Evolutionary conservation across 1,284 basidiomycete genomes (phyloP).

Genomic region (Ceratobasidium theobromae): DNA sequence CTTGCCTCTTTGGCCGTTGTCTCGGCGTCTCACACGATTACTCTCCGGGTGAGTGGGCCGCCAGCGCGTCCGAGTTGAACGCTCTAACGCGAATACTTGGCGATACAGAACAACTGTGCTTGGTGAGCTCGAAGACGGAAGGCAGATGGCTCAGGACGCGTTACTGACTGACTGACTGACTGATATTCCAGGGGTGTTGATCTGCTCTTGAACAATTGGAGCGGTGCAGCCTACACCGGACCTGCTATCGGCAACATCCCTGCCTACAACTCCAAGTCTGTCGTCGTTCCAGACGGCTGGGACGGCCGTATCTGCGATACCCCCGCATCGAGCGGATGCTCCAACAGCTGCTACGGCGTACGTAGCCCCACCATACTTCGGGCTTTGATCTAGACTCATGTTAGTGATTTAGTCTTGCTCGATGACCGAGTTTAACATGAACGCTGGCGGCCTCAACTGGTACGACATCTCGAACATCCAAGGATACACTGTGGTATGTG

Average conservation of each 20-base stretch:
- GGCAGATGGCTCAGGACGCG: too few relatives aligned
- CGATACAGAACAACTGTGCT: constrained; percentile 5
- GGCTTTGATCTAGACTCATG: background rate
- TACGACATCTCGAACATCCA: constrained; percentile 33
- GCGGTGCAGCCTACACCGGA: background rate
- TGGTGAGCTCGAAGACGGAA: too few relatives aligned
- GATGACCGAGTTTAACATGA: constrained; percentile 30
- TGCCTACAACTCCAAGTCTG: background rate
- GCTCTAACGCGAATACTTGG: background rate
- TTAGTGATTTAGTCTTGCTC: background rate
- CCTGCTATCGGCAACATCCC: background rate
- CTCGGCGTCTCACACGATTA: background rate
- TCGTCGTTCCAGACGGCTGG: constrained; percentile 3
- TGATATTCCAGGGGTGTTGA: background rate
- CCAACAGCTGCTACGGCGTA: constrained; percentile 8
- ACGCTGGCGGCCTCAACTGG: constrained; percentile 18
- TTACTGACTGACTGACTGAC: background rate
- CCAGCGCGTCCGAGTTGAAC: too few relatives aligned
- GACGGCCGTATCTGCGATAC: constrained; percentile 13
- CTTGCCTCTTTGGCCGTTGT: background rate
- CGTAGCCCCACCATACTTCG: background rate
- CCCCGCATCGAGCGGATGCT: background rate
- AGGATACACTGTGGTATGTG: constrained; percentile 25
- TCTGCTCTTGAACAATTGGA: background rate
- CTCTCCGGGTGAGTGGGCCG: background rate